Conservation (phyloP, 768 basidiomycete genomes). For the Tulasnella sp. region DNA sequence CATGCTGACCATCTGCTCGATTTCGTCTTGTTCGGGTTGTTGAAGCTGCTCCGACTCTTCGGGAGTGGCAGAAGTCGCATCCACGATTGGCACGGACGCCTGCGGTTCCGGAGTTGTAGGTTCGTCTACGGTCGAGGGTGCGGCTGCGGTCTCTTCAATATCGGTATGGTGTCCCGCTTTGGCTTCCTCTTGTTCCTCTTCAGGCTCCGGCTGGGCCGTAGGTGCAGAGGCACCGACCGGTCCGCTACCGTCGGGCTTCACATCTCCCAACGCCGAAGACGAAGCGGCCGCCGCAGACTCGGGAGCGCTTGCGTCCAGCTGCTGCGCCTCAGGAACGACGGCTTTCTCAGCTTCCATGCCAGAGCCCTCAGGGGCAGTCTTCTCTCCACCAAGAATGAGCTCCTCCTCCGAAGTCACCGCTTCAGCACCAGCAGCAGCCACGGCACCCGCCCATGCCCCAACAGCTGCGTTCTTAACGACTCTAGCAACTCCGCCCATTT, state of each 20-base stretch:
- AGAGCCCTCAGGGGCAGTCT: neutral
- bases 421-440: neutral
- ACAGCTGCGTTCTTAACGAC: neutral
- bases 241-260: neutral
- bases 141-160: neutral
- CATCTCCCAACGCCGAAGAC: neutral
- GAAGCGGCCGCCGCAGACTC: neutral
- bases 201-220: conserved; percentile 6
- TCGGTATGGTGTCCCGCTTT: conserved; percentile 1
- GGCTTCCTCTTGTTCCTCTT: conserved; percentile 11
- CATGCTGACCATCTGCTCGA: conserved; percentile 17
- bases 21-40: conserved; percentile 5
- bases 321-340: conserved; percentile 5
- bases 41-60: neutral
- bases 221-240: neutral
- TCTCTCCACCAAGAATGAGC: neutral
- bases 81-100: conserved; percentile 3
- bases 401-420: conserved; percentile 14
- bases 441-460: conserved; percentile 3
- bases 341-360: neutral
- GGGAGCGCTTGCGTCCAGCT: neutral
- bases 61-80: neutral
- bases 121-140: neutral
- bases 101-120: neutral
- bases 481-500: neutral